These are phyloP conservation scores for Geosmithia morbida DNA, from an alignment of 2,329 filamentous ascomycete genomes.

Conservation along the genomic window DNA sequence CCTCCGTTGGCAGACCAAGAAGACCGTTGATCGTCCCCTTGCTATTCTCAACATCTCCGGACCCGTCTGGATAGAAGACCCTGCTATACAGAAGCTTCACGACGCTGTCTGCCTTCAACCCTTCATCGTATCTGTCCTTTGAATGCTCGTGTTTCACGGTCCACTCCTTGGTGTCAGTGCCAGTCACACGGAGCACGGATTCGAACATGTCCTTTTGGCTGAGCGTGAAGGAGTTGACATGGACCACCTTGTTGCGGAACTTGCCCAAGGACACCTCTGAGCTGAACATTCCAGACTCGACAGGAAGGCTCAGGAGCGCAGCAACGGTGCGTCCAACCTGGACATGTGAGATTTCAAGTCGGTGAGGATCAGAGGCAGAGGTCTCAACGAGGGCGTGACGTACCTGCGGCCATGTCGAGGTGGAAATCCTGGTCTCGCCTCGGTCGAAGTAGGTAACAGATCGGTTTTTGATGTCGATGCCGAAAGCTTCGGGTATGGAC, in stretches of 20 bases:
- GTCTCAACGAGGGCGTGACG: conserved; percentile 16
- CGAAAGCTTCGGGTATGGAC: conserved; percentile 14
- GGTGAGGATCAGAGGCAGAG: neutral
- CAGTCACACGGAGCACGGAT: conserved; percentile 41
- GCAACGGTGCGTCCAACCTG: conserved; percentile 29
- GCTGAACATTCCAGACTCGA: conserved; percentile 9
- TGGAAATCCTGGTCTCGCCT: conserved; percentile 40
- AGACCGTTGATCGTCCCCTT: neutral
- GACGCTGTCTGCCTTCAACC: neutral
- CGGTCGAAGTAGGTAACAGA: conserved; percentile 34
- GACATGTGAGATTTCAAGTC: conserved; percentile 6
- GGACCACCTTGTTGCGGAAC: conserved; percentile 30
- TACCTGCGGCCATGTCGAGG: conserved; percentile 43
- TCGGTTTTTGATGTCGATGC: conserved; percentile 31
- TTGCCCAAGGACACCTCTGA: conserved; percentile 16
- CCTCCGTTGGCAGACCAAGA: neutral
- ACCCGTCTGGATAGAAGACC: neutral
- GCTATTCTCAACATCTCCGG: neutral
- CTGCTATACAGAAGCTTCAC: neutral
- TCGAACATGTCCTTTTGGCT: conserved; percentile 52
- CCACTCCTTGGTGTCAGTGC: conserved; percentile 46
- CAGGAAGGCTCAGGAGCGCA: conserved; percentile 24
- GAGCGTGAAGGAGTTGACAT: conserved; percentile 39
- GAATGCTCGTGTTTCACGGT: conserved; percentile 31
- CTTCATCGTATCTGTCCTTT: conserved; percentile 3